Percentiles rank a stretch among this genome's conserved stretches.
Evolutionary conservation across 2,329 filamentous ascomycete species (phyloP).

Genomic region (Arthrinium phaeospermum): DNA sequence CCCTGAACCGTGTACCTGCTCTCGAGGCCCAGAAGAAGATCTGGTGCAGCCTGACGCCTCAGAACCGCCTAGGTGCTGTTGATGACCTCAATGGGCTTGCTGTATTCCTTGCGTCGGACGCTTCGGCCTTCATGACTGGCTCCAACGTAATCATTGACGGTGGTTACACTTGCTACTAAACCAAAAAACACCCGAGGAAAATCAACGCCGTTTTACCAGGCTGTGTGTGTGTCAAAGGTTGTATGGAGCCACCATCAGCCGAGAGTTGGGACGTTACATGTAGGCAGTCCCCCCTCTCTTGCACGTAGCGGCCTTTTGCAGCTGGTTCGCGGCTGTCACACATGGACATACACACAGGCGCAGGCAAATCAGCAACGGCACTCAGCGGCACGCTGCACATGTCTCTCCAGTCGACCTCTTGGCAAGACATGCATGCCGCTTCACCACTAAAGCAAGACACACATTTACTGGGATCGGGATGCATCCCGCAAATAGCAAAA

Average conservation of each 20-base stretch:
- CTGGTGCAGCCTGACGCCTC: constrained; percentile 76
- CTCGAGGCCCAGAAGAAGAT: constrained; percentile 84
- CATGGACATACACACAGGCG: not conserved
- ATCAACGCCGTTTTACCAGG: not conserved
- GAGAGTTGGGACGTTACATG: not conserved
- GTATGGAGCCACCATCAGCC: not conserved
- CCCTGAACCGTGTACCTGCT: constrained; percentile 77
- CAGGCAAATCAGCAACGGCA: not conserved
- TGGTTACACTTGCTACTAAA: constrained; percentile 68
- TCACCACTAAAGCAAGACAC: constrained; percentile 1
- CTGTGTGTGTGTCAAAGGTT: not conserved
- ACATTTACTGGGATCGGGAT: not conserved
- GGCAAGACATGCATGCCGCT: constrained; percentile 3
- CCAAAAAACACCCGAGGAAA: not conserved
- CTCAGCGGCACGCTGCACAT: not conserved
- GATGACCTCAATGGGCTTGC: constrained; percentile 80
- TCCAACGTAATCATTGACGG: constrained; percentile 75
- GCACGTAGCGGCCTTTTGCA: not conserved
- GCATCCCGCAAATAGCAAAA: not conserved
- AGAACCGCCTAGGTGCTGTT: constrained; percentile 73
- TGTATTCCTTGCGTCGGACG: constrained; percentile 76
- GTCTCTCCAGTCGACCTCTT: not conserved
- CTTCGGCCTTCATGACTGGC: constrained; percentile 79
- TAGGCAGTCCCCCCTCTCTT: not conserved
- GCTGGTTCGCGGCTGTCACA: not conserved